These are phyloP conservation scores for Talaromyces albobiverticillius DNA, from an alignment of 2,329 filamentous ascomycete genomes.

Conservation along the genomic window DNA sequence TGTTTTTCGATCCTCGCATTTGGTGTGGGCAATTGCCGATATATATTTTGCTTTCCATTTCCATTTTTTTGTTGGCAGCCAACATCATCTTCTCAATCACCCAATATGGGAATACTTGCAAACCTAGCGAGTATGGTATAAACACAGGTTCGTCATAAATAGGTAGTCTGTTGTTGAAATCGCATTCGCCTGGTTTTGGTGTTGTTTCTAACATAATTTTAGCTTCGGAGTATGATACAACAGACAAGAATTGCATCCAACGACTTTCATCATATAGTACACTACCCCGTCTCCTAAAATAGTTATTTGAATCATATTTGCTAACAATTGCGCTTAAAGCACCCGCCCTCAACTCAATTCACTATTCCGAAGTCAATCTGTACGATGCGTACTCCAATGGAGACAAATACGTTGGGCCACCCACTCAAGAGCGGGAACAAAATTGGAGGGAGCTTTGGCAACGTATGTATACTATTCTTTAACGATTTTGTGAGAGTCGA, in stretches of 20 bases:
- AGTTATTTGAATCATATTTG: neutral
- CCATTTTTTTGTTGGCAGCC: neutral
- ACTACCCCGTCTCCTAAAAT: neutral
- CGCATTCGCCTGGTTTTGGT: neutral
- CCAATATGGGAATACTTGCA: neutral
- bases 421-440: neutral
- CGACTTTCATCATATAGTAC: slow-evolving; percentile 2
- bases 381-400: neutral
- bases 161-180: neutral
- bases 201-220: neutral
- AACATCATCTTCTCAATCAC: neutral
- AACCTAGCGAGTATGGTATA: neutral
- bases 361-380: neutral
- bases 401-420: slow-evolving; percentile 2
- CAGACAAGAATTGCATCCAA: slow-evolving; percentile 3
- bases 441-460: slow-evolving; percentile 7
- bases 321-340: neutral
- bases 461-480: neutral
- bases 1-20: neutral
- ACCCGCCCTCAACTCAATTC: neutral
- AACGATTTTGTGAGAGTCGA: too few species aligned
- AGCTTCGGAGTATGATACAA: slow-evolving; percentile 1
- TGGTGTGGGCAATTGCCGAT: neutral
- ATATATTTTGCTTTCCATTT: neutral
- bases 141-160: too few species aligned